Base-by-base conservation (phyloP, 2,329 filamentous ascomycete genomes). In the Fusarium subglutinans region DNA sequence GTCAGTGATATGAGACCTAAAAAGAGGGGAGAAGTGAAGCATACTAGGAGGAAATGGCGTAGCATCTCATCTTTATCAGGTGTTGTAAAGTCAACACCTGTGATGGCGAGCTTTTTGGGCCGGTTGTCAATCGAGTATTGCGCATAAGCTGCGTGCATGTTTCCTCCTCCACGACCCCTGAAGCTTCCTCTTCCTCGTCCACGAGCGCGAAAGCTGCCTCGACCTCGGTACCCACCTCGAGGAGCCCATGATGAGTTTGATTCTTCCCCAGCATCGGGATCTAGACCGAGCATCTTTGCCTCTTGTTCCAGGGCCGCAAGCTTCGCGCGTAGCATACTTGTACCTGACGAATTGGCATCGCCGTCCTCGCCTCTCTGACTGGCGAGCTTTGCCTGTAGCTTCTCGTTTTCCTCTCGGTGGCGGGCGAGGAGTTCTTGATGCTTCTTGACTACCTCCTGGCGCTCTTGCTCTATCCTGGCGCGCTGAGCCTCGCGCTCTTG, bases 91-190 rank as follows among this genome's bases (percentile, higher is more conserved):
- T 91, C 90, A 17, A 90, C 87, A 7, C 90, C 92, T 13, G 86
- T 86, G 30, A 96, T 83, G 11, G 88, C 87, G 15, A 96, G 84
- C 70, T 87, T 91, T 79, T 89, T 92, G 0, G 94, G 91, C 50
- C 94, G 87, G 80, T 95, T 95, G 78, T 96, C 94, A 28, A 96
- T 86, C 24, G 92, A 91, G 74, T 91, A 92, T 38, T 87, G 86
- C 8, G 87, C 89, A 75, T 90, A 91, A 2, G 87, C 87, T 6
- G 87, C 86, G 53, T 88, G 87, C 70, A 87, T 84, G 38, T 87
- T 86, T 67, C 77, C 84, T 62, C 85, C 84, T 69, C 77, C 84
- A 61, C 86, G 81, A 55, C 86, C 81, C 60, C 83, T 79, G 55
- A 82, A 82, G 26, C 83, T 80, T 14, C 84, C 84, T 48, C 85